Base-by-base conservation (phyloP, 345 rosid genomes). In the Noccaea caerulescens region DNA sequence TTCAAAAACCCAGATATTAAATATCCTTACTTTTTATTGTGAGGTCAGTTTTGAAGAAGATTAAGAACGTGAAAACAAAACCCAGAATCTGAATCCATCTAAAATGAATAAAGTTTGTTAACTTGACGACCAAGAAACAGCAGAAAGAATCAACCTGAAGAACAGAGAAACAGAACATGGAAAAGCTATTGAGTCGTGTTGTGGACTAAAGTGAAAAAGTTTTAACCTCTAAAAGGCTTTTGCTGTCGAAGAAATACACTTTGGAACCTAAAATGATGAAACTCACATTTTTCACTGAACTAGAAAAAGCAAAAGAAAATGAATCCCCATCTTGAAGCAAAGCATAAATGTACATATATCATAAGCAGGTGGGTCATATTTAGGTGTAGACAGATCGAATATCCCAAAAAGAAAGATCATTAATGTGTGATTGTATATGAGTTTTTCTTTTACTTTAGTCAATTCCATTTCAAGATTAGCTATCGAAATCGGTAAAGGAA, bases 301-400 rank as follows among this genome's bases (percentile, higher is more conserved):
- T 30, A 13, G 30, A 47, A 63, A 65, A 69, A 54, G 69, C 49
- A 3, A 54, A 68, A 56, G 12, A 47, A 61, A 75, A n/a, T 12
- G 34, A 69, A 33, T 64, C 72, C 65, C 49, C 49, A 70, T 69
- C 68, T 61, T 58, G 82, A 87, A 85, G 90, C 79, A 76, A 76
- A 32, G 75, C 58, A 75, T 61, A 75, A 61, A 34, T 34, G 8
- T 8, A 36, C 10, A 66, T 23, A n/a, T 6, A 44, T 51, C 13
- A n/a, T 6, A 44, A 16, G 18, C 18, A 16, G 55, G 58, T 72
- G 70, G 63, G 76, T 63, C 76, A 72, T 71, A 60, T 8, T 56
- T 56, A 34, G 27, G 6, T 8, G 4, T 51, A 43, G 58, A 9
- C 23, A 9, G 58, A 47, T 25, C 5, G 11, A 27, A 37, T 18